Evolutionary conservation across 78 protist species (phyloP), one percentile per base, ranked within the genome.

Genomic region (Dictyostelium citrinum): DNA sequence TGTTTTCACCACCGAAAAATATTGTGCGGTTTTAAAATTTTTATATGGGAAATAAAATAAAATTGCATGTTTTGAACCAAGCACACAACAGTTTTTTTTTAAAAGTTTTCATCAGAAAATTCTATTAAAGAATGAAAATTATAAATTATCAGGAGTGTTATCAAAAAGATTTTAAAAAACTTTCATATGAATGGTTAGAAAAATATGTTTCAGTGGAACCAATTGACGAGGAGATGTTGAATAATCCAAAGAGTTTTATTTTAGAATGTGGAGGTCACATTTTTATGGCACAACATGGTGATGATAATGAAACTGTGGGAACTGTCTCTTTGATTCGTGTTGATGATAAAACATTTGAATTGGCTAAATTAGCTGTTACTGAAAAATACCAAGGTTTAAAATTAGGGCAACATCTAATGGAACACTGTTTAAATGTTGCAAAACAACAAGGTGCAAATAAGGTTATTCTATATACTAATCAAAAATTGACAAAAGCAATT

Each of bases 191-290:
- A 61, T 61, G 72, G 72, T 61, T 61, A 61, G 72, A 61, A 12
- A 61, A 61, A 61, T 61, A 61, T 61, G 72, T 61, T 61, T 61
- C 72, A 24, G 37, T 61, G n/a, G 72, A 61, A 61, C 72, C 72
- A 61, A 61, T 61, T 10, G 72, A 61, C 10, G 72, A 61, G 27
- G 72, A 61, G 33, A 61, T 61, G 72, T 61, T 61, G 35, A 61
- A 61, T 10, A 61, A 61, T 61, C 72, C 72, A 61, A 61, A 61
- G 35, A 61, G 33, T 61, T 24, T 61, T n/a, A 24, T 61, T 24
- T 61, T 61, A 9, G 72, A 61, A 24, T 33, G 72, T 24, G 72
- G 72, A 10, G 72, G 72, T n/a, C 33, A 24, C 10, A 61, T 61
- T 5, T 61, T 61, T 61, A 61, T 61, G 72, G 72, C 72, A 9